A percentile compares a stretch with the other conserved stretches of the same genome.
Evolutionary conservation across 305 asterid species (phyloP).

Genomic region (Plantago lanceolata): DNA sequence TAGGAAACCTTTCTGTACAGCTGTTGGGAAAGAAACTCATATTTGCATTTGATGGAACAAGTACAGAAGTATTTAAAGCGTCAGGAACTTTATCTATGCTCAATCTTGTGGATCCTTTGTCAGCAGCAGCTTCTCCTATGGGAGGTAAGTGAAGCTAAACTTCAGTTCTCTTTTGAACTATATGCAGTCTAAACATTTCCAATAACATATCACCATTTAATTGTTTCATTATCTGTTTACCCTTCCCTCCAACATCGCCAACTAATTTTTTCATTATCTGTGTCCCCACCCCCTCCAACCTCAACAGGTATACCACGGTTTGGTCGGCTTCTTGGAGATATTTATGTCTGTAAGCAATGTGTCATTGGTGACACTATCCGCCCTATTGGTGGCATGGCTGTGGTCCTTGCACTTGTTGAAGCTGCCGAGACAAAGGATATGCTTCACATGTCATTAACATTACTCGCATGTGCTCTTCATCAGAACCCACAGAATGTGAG

Average conservation of each 20-base stretch:
- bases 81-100: constrained; percentile 89
- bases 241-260: too few species aligned
- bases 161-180: constrained; percentile 16
- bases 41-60: constrained; percentile 97
- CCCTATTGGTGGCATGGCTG: constrained; percentile 93
- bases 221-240: constrained; percentile 10
- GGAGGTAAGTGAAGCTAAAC: constrained; percentile 62
- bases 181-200: not conserved
- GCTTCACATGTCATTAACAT: constrained; percentile 94
- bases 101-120: constrained; percentile 96
- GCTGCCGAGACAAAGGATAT: constrained; percentile 96
- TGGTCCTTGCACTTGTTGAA: constrained; percentile 94
- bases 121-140: constrained; percentile 98
- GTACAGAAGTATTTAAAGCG: constrained; percentile 75
- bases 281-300: constrained; percentile 27
- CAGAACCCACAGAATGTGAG: constrained; percentile 96
- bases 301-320: constrained; percentile 90
- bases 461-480: constrained; percentile 87
- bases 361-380: constrained; percentile 90
- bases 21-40: constrained; percentile 89
- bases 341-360: constrained; percentile 80
- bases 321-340: constrained; percentile 93
- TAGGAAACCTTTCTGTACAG: constrained; percentile 77
- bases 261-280: constrained; percentile 23
- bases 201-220: constrained; percentile 11